Evolutionary conservation across 257 asterid genomes (phyloP).

Genomic region (Gardenia jasminoides): DNA sequence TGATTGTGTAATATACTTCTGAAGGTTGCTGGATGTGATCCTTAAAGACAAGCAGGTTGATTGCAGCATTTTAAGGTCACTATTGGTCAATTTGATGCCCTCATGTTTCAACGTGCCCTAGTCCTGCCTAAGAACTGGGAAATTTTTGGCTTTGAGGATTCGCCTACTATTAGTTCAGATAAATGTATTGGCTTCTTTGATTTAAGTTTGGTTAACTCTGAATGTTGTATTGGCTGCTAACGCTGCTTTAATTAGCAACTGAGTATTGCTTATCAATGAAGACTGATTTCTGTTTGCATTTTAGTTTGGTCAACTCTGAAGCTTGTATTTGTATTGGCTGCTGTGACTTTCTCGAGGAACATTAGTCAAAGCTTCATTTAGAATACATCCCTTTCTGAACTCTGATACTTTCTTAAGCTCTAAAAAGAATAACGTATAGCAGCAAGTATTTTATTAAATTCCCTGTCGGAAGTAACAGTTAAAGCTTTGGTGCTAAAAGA

Average conservation of each 20-base stretch:
- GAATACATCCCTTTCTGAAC: too few species aligned
- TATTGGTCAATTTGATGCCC: slow-evolving; percentile 11
- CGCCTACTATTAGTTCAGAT: slow-evolving; percentile 21
- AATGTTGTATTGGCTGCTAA: slow-evolving; percentile 19
- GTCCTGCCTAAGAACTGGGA: slow-evolving; percentile 19
- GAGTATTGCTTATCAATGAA: slow-evolving; percentile 12
- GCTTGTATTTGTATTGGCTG: too few species aligned
- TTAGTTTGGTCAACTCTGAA: neutral
- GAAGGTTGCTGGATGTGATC: slow-evolving; percentile 27
- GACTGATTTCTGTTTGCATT: slow-evolving; percentile 15
- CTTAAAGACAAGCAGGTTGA: slow-evolving; percentile 12
- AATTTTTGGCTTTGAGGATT: slow-evolving; percentile 20
- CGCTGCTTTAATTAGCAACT: slow-evolving; percentile 19
- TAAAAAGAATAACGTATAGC: too few species aligned
- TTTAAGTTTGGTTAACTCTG: slow-evolving; percentile 14
- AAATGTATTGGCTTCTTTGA: slow-evolving; percentile 28
- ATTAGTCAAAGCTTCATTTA: too few species aligned
- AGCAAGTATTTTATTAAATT: too few species aligned
- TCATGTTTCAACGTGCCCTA: slow-evolving; percentile 20
- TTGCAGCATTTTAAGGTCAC: slow-evolving; percentile 20
- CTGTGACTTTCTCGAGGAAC: too few species aligned
- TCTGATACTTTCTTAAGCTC: too few species aligned
- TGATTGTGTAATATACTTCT: slow-evolving; percentile 21
- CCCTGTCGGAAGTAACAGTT: too few species aligned
- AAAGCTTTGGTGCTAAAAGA: too few species aligned